Evolutionary conservation across 108 stramenopile genomes (phyloP).

Genomic region (Skeletonema menzelii): DNA sequence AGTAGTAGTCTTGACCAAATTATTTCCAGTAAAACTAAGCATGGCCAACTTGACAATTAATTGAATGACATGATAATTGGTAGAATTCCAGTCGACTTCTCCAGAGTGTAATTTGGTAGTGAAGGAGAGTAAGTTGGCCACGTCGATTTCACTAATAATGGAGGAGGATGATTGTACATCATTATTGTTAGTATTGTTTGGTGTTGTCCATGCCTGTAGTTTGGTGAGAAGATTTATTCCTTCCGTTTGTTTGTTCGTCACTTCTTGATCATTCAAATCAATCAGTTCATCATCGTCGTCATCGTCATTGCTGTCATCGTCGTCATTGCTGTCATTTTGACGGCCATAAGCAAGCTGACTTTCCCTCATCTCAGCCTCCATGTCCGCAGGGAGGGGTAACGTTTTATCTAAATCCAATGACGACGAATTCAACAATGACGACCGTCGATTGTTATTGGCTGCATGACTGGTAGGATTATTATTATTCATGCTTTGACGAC

Average conservation of each 20-base stretch:
- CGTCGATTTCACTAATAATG: not conserved
- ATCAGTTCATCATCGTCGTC: not conserved
- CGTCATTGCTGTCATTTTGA: not conserved
- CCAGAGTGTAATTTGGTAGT: not conserved
- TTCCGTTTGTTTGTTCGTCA: not conserved
- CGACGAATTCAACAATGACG: not conserved
- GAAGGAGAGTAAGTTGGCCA: not conserved
- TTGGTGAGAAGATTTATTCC: not conserved
- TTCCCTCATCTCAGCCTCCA: not conserved
- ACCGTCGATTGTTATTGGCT: not conserved
- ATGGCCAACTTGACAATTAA: not conserved
- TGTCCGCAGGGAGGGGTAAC: not conserved
- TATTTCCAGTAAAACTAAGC: not conserved
- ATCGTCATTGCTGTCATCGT: not conserved
- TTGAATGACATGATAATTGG: not conserved
- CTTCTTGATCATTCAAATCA: not conserved
- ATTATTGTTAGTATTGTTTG: not conserved
- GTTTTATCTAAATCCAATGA: not conserved
- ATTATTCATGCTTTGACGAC: not conserved
- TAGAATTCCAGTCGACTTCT: not conserved
- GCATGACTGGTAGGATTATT: not conserved
- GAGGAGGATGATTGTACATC: not conserved
- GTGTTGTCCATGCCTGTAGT: not conserved
- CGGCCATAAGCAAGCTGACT: not conserved
- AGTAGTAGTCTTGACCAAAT: not conserved